A percentile compares a stretch with the other conserved stretches of the same genome.
These are phyloP conservation scores for Isochrysis galbana DNA, from an alignment of 78 protist species.

Conservation along the genomic window DNA sequence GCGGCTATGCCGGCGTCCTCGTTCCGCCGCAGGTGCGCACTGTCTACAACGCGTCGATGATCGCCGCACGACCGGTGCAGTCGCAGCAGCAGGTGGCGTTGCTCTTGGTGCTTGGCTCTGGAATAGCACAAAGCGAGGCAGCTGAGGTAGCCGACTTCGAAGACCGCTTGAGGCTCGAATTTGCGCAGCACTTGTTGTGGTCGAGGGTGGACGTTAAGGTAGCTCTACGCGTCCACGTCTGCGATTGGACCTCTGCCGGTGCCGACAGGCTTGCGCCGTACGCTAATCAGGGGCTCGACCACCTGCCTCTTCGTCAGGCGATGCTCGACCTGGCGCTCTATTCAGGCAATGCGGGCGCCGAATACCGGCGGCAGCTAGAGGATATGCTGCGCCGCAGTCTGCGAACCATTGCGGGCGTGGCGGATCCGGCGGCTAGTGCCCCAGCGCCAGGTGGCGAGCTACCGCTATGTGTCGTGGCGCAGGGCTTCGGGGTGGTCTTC, in stretches of 20 bases:
- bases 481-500: neutral
- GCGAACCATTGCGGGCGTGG: neutral
- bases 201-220: neutral
- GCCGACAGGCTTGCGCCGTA: neutral
- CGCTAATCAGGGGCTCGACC: neutral
- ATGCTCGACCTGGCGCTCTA: neutral
- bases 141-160: neutral
- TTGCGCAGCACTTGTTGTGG: conserved; percentile 1
- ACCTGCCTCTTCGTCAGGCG: neutral
- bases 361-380: neutral
- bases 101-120: neutral
- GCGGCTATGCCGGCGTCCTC: neutral
- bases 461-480: neutral
- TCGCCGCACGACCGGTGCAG: neutral
- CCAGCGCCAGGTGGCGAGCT: neutral
- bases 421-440: too few species aligned
- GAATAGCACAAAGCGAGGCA: neutral
- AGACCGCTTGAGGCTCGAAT: neutral
- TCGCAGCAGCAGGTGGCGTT: neutral
- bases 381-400: neutral
- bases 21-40: neutral
- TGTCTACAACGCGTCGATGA: neutral
- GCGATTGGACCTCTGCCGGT: neutral
- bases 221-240: neutral
- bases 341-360: neutral